Base-by-base conservation (phyloP, 148 eudicot species). In the Oxyria digyna region DNA sequence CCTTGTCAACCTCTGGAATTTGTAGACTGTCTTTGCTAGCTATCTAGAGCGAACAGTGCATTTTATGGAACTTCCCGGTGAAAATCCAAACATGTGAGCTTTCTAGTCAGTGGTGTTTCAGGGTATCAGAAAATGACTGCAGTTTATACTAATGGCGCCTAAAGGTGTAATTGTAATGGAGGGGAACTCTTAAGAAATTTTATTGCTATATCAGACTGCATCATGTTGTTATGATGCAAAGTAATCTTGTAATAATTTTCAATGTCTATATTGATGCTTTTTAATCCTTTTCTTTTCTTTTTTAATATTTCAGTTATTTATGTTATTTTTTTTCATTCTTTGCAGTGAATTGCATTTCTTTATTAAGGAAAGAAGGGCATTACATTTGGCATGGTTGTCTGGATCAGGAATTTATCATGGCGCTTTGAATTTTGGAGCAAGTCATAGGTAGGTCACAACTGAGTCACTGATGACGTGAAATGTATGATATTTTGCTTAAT, bases 31-130 rank as follows among this genome's bases (percentile, higher is more conserved):
- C 78, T 94, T 94, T 81, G 85, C 95, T 27, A 86, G 88, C 78
- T 94, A 90, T 75, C 84, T 79, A 42, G 97, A 94, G 33, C 92
- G 97, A 63, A 78, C 93, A 49, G 91, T 94, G 77, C 99, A 87
- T 55, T 91, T 91, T 79, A 94, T 94, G 99, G 99, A 91, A 78
- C 93, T 94, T 76, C 99, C 99, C 35, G 99, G 99, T 64, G 99
- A 91, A 72, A 85, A 88, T 75, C 87, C 86, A 18, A 87, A 76
- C 80, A 94, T 97, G 99, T 72, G 89, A 71, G 48, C 24, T 8
- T 40, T 59, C 65, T 29, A 59, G 37, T 13, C 18, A 11, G 11
- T 52, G n/a, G 31, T 38, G 41, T 38, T 38, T 38, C 41, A 38
- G 6, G 41, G 9, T 38, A 38, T 38, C 9, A 38, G 41, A 38